Base-by-base conservation (phyloP, 148 eudicot species). In the Arctostaphylos glauca region DNA sequence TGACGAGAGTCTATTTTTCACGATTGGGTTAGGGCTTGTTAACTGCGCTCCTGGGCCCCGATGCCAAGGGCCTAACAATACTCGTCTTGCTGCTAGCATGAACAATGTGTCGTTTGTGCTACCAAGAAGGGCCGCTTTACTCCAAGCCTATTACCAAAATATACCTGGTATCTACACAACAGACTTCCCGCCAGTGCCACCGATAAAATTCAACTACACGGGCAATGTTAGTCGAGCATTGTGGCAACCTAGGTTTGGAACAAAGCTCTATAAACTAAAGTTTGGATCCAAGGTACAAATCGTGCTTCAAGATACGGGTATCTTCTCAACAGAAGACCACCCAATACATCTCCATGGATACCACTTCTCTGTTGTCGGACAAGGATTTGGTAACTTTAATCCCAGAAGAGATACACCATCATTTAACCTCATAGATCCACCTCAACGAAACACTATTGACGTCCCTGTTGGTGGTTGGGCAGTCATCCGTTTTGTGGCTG, bases 151-250 rank as follows among this genome's bases (percentile, higher is more conserved):
- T 80, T 88, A 87, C 76, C 92, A 94, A 72, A 85, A 85, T 16
- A 88, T 89, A 56, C 91, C 92, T 38, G 92, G 93, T 48, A 78
- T 92, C 78, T 92, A 85, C 92, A 93, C 97, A 9, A 87, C 91
- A 31, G 94, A 92, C 88, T 92, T 92, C 54, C 95, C 97, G 9
- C 84, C 90, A n/a, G 86, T 88, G 60, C 94, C 97, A 14, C 95
- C 93, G 31, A 58, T 91, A 86, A 86, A 81, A 83, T 94, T 94
- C 79, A 89, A 93, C 79, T 93, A 91, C 88, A 93, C 93, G 1
- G 94, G 94, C 67, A 88, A 88, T 50, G 96, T 93, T 74, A 85
- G 86, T 80, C 88, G 91, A 14, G 91, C 88, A 68, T 49, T 93
- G 67, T 93, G 93, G 94, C 92, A 90, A 60, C 96, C 96, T 52